Evolutionary conservation across 495 filamentous ascomycete genomes (phyloP).

Genomic region (Xylaria longipes): DNA sequence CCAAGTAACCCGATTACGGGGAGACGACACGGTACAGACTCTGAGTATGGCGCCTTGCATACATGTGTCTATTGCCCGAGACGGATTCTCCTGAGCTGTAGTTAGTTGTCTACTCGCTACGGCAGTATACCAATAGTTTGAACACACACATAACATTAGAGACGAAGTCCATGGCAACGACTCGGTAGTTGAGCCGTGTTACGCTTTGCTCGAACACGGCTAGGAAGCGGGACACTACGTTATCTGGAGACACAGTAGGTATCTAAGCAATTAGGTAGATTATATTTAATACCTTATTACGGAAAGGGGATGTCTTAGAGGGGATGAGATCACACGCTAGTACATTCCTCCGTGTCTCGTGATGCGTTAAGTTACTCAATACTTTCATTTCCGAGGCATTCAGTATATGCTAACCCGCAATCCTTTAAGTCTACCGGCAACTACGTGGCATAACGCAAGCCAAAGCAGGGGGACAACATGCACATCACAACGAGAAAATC

Average conservation of each 20-base stretch:
- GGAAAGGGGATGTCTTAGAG: background rate
- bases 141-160: too few species aligned
- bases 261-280: background rate
- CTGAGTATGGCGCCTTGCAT: background rate
- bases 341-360: background rate
- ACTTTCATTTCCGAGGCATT: too few species aligned
- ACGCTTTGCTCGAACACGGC: too few species aligned
- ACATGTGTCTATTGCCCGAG: too few species aligned
- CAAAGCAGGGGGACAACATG: background rate
- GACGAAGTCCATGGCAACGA: too few species aligned
- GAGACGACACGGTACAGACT: background rate
- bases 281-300: background rate
- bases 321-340: background rate
- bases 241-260: background rate
- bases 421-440: background rate
- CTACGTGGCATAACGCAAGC: background rate
- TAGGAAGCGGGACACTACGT: too few species aligned
- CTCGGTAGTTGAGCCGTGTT: too few species aligned
- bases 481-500: background rate
- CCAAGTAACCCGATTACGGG: background rate
- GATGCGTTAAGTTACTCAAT: too few species aligned
- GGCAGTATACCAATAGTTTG: background rate
- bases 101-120: too few species aligned
- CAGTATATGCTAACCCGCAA: too few species aligned
- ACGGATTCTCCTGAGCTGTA: too few species aligned